Evolutionary conservation across 305 asterid species (phyloP), one percentile per base, ranked within the genome.

Genomic region (Plantago rigida): DNA sequence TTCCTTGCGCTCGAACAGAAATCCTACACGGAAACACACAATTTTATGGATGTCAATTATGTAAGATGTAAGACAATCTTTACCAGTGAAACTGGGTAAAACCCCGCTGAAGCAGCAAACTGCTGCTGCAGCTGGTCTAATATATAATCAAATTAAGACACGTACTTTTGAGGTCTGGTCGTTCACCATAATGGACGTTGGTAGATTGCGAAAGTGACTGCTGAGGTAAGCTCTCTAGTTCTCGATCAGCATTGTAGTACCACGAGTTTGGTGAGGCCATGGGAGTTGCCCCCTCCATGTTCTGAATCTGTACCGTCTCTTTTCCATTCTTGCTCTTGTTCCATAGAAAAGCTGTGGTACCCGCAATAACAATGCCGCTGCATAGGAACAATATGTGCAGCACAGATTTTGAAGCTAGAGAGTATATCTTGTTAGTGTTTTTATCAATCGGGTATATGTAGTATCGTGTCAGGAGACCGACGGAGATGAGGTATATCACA

Each of bases 131-230:
- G 26, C 26, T 22, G 26, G 26, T 22, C 1, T 1, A 22, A 22
- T 22, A 22, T 22, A 24, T 51, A 1, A 24, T 10, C 5, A 9
- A 51, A 11, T 34, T 17, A 26, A 2, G 8, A 26, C 9, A 56
- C 82, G 73, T 71, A 84, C 92, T 71, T 60, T 74, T 78, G 62
- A 84, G 79, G 63, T 79, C 82, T 1, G 88, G 88, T 63, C 86
- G 71, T 62, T 67, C 73, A 10, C 83, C 86, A 19, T 82, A 74
- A 53, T 82, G 78, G 49, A 76, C 75, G 39, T 74, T 78, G 58
- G 74, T 66, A 0, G 75, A 66, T 45, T 72, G 72, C 34, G 55
- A 42, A 24, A 84, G 64, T 0, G 86, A 63, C 44, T 71, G 60
- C 13, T 67, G 72, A 53, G 86, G 86, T 14, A 82, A 72, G 70